phyloP scores from a whole-genome alignment of 2,329 filamentous ascomycete genomes.

The Colletotrichum sp. region DNA sequence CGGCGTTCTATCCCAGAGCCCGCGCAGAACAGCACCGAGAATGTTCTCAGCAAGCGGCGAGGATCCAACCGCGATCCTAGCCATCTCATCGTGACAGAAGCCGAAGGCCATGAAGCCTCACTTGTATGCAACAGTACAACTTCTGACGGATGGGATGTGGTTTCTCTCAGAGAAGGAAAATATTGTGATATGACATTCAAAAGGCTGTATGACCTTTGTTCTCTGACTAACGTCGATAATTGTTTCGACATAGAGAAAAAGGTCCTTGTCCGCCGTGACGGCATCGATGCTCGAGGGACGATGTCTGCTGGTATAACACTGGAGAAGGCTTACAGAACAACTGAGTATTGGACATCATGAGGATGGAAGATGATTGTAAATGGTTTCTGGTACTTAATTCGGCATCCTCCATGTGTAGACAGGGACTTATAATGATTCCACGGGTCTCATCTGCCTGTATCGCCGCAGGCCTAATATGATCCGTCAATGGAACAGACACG shows the following conservation, averaged over 20 bases:
- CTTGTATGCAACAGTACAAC: conserved; percentile 31
- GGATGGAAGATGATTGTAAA: fast-evolving
- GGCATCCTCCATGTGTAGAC: not conserved
- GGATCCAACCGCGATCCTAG: not conserved
- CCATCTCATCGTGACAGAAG: conserved; percentile 26
- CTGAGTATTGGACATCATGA: not conserved
- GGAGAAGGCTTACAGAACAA: not conserved
- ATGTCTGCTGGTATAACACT: not conserved
- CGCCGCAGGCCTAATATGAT: not conserved
- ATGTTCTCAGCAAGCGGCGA: not conserved
- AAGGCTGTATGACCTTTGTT: conserved; percentile 30
- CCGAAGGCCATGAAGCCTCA: conserved; percentile 30
- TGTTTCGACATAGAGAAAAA: not conserved
- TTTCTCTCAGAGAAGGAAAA: conserved; percentile 30
- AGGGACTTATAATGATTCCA: not conserved
- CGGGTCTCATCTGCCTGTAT: not conserved
- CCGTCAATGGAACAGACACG: fast-evolving
- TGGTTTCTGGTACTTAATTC: not conserved
- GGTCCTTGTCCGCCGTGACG: not conserved
- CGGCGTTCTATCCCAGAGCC: not conserved
- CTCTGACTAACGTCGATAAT: not conserved
- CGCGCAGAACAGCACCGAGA: not conserved
- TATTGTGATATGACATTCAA: conserved; percentile 37
- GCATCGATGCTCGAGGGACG: not conserved
- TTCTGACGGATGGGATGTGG: conserved; percentile 35